Percentiles rank a stretch among this genome's conserved stretches.
Evolutionary conservation across 441 rosid species (phyloP).

Genomic region (Pelargonium australe): DNA sequence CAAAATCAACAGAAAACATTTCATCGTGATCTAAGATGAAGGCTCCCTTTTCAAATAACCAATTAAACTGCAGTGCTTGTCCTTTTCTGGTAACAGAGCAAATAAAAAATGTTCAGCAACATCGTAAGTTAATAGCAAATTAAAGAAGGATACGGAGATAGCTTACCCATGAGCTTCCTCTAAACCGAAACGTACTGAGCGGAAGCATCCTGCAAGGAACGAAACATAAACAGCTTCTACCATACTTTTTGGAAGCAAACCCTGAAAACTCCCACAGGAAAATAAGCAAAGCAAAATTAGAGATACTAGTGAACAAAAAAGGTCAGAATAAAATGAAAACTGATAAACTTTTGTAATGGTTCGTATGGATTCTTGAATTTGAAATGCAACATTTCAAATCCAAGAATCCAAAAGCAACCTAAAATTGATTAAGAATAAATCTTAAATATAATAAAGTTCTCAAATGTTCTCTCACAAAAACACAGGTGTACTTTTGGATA

Average conservation of each 20-base stretch:
- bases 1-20: conserved; percentile 72
- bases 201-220: conserved; percentile 87
- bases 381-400: too few species aligned
- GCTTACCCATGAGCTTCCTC: conserved; percentile 94
- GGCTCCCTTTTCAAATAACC: conserved; percentile 81
- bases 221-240: conserved; percentile 79
- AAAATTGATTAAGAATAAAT: too few species aligned
- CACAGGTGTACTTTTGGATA: background rate
- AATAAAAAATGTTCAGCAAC: conserved; percentile 18
- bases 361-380: too few species aligned
- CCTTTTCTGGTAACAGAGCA: conserved; percentile 54
- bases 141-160: conserved; percentile 12
- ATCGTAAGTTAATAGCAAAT: background rate
- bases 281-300: too few species aligned
- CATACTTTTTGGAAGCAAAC: conserved; percentile 57
- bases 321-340: background rate
- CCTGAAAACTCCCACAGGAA: conserved; percentile 32
- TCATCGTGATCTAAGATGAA: conserved; percentile 54
- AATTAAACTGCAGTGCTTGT: conserved; percentile 88
- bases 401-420: too few species aligned
- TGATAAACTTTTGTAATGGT: background rate
- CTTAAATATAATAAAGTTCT: too few species aligned
- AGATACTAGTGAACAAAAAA: too few species aligned
- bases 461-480: too few species aligned
- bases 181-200: conserved; percentile 87